A percentile compares a stretch with the other conserved stretches of the same genome.
These are phyloP conservation scores for Scenedesmus sp. DNA, from an alignment of 163 green algal genomes.

Conservation along the genomic window DNA sequence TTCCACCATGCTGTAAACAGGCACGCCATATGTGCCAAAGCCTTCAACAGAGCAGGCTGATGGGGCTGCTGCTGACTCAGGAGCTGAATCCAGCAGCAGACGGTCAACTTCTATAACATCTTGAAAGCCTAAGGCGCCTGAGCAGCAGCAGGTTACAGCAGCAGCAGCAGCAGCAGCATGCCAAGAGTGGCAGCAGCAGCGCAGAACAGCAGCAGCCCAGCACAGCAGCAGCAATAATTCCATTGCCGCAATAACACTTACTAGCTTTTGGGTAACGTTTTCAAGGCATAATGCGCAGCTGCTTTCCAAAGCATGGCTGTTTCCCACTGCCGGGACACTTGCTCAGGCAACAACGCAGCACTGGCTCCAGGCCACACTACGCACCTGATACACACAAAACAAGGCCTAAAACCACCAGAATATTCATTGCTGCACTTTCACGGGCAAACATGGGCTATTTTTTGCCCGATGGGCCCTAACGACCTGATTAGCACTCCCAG, in stretches of 20 bases:
- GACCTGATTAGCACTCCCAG: neutral
- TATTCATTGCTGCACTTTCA: neutral
- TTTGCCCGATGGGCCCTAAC: neutral
- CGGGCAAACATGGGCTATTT: neutral
- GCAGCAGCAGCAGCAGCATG: neutral
- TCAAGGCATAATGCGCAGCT: too few species aligned
- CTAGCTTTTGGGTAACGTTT: too few species aligned
- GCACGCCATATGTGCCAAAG: slow-evolving; percentile 3
- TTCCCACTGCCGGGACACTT: neutral
- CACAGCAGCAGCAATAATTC: neutral
- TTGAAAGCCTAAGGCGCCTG: neutral
- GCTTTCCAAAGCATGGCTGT: neutral
- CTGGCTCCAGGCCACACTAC: neutral
- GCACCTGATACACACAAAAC: neutral
- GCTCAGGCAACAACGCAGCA: neutral
- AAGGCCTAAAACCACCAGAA: neutral
- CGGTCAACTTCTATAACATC: neutral
- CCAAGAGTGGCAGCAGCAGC: neutral
- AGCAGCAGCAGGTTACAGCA: neutral
- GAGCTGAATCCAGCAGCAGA: neutral
- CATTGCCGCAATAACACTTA: too few species aligned
- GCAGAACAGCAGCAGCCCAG: neutral
- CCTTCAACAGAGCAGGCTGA: neutral
- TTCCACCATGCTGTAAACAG: neutral
- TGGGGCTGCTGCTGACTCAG: neutral